These are phyloP conservation scores for Fusarium praegraminearum DNA, from an alignment of 2,329 filamentous ascomycete species.

Conservation along the genomic window DNA sequence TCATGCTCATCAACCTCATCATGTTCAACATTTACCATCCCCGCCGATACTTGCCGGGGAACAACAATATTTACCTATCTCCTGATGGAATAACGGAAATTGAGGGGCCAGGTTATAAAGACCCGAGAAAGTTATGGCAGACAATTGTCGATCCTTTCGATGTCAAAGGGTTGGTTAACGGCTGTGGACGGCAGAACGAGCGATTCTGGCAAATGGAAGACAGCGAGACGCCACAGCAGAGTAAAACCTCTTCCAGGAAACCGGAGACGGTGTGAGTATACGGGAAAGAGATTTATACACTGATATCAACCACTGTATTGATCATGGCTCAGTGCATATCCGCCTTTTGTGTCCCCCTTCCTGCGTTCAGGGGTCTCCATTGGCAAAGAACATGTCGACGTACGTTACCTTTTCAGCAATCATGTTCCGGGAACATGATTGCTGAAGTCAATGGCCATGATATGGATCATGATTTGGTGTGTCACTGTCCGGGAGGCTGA, in stretches of 20 bases:
- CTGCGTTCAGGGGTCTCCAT: neutral
- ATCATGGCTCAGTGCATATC: neutral
- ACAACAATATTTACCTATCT: constrained; percentile 63
- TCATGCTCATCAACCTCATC: constrained; percentile 65
- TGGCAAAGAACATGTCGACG: neutral
- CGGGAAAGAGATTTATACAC: neutral
- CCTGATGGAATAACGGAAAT: constrained; percentile 63
- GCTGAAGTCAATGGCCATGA: neutral
- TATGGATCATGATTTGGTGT: neutral
- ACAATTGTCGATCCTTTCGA: constrained; percentile 60
- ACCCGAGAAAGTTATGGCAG: constrained; percentile 57
- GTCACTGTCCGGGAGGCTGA: constrained; percentile 2
- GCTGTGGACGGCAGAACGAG: constrained; percentile 48
- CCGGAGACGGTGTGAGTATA: constrained; percentile 17
- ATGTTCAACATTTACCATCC: constrained; percentile 66
- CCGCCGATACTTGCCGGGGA: constrained; percentile 62
- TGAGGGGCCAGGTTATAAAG: constrained; percentile 62
- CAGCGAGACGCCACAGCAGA: neutral
- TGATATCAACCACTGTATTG: neutral
- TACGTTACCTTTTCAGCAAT: neutral
- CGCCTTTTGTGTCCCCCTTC: too few species aligned
- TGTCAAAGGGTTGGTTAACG: constrained; percentile 51
- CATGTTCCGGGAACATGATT: too few species aligned
- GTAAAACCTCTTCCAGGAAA: constrained; percentile 4
- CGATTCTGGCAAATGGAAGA: constrained; percentile 53